Evolutionary conservation across 2,329 filamentous ascomycete genomes (phyloP).

Genomic region (Pseudogymnoascus sp.): DNA sequence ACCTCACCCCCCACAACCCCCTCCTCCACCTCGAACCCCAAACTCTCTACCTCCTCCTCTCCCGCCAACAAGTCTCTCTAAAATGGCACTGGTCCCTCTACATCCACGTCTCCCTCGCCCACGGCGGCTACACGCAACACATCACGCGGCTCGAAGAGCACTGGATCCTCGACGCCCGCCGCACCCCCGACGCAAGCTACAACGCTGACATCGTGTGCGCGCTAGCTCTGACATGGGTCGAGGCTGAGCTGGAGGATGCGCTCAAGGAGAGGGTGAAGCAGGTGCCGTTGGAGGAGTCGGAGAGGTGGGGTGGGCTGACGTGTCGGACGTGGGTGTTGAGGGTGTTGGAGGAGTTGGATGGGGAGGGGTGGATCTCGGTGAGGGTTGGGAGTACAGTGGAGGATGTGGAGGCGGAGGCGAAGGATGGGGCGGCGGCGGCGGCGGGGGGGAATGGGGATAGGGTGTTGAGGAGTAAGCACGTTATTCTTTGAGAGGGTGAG

Average conservation of each 20-base stretch:
- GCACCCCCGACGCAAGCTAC: not conserved
- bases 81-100: not conserved
- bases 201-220: not conserved
- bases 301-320: not conserved
- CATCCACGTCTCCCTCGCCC: not conserved
- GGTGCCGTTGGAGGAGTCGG: not conserved
- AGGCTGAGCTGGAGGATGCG: not conserved
- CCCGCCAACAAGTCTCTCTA: not conserved
- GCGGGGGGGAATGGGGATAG: not conserved
- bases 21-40: not conserved
- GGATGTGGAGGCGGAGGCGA: not conserved
- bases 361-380: not conserved
- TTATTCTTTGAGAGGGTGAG: not conserved
- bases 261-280: not conserved
- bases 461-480: not conserved
- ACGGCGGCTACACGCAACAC: not conserved
- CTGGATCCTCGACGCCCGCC: not conserved
- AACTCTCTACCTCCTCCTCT: not conserved
- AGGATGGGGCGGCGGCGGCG: not conserved
- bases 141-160: not conserved
- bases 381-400: not conserved
- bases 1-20: not conserved
- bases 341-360: conserved; percentile 2
- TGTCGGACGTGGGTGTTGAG: not conserved
- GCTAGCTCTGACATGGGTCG: not conserved